Evolutionary conservation across 345 rosid genomes (phyloP).

Genomic region (Boechera retrofracta): DNA sequence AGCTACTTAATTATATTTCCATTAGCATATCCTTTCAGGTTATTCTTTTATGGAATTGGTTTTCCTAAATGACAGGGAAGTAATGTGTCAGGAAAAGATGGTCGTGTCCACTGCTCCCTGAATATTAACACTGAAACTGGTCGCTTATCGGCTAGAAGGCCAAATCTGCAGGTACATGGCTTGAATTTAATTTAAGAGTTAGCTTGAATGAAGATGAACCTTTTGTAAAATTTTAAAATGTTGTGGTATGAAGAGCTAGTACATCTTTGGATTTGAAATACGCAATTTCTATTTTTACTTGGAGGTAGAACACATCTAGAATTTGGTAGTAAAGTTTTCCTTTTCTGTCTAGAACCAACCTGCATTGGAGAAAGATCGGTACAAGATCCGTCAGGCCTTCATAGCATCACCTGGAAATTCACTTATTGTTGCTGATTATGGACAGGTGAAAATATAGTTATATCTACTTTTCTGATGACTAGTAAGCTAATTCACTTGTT

Average conservation of each 20-base stretch:
- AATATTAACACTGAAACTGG: slow-evolving; percentile 99
- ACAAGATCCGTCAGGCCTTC: slow-evolving; percentile 97
- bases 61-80: slow-evolving; percentile 58
- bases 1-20: slow-evolving; percentile 14
- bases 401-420: slow-evolving; percentile 92
- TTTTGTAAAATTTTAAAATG: not conserved
- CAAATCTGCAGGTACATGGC: slow-evolving; percentile 80
- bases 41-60: slow-evolving; percentile 1
- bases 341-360: slow-evolving; percentile 80
- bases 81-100: slow-evolving; percentile 78
- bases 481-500: slow-evolving; percentile 11
- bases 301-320: not conserved
- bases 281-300: slow-evolving; percentile 3
- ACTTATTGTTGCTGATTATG: slow-evolving; percentile 96
- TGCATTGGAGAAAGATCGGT: slow-evolving; percentile 97
- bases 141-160: slow-evolving; percentile 95
- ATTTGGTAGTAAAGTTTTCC: not conserved
- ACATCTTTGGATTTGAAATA: slow-evolving; percentile 8
- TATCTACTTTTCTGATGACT: slow-evolving; percentile 16
- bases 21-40: slow-evolving; percentile 1
- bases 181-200: slow-evolving; percentile 11
- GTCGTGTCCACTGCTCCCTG: slow-evolving; percentile 93
- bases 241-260: slow-evolving; percentile 23
- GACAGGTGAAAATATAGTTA: slow-evolving; percentile 65
- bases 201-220: slow-evolving; percentile 24